Evolutionary conservation across 257 asterid genomes (phyloP), one percentile per base, ranked within the genome.

Genomic region (Paulownia fortunei): DNA sequence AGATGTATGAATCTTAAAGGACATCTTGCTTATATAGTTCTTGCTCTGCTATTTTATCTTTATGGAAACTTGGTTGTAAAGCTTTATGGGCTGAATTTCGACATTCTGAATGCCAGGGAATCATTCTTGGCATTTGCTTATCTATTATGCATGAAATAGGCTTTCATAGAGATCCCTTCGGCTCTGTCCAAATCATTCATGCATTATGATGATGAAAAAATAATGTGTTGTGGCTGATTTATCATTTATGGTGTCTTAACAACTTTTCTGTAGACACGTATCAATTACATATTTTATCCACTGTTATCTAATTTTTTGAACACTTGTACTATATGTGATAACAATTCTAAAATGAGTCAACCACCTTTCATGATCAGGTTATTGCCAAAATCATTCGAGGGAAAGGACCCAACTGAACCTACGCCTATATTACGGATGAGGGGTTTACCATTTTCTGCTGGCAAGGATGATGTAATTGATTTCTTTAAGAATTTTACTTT

Each of bases 371-470:
- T 15, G 13, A 41, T 77, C 85, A 94, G 97, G 86, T 78, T 91
- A 65, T 69, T 92, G 76, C 76, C 90, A 2, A 91, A 87, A 80
- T 78, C 92, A 7, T 69, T 69, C 1, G 97, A 92, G 21, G 92
- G 85, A 16, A 85, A 81, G 82, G 98, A 92, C 32, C 68, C 76
- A 5, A 76, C 81, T 27, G 97, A 89, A 18, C 92, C 89, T 41
- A 87, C 95, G 0, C 82, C 86, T 4, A 84, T 95, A 21, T 32
- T 95, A 82, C 91, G 97, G 69, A 82, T 82, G 83, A 82, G 83
- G 67, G 86, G 83, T 10, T 62, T 95, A 88, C 98, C 99, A 21
- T 95, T 89, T 83, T 92, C 98, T 59, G 98, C 98, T 16, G 89
- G 92, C 74, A 95, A 95, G 82, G 93, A 90, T 8, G 99, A 95